Conservation (phyloP, 805 yeast species). For the Ogataea pini region DNA sequence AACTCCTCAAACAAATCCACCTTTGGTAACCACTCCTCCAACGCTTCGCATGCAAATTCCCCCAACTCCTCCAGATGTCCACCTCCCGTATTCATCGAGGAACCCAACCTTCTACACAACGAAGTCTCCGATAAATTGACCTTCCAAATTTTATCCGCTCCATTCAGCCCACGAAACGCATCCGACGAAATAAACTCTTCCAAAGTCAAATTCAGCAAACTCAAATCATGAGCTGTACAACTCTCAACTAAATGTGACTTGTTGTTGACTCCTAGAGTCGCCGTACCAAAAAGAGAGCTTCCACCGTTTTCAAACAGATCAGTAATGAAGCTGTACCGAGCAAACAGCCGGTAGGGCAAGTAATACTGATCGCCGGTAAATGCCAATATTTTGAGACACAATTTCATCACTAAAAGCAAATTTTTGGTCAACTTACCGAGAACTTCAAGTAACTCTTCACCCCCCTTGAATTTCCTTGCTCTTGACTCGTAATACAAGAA, state of each 20-base stretch:
- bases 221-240: slow-evolving; percentile 3
- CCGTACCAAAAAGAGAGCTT: slow-evolving; percentile 16
- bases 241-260: slow-evolving; percentile 13
- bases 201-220: slow-evolving; percentile 1
- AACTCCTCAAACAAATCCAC: slow-evolving; percentile 17
- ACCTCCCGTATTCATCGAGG: neutral
- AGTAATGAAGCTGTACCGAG: slow-evolving; percentile 12
- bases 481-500: slow-evolving; percentile 9
- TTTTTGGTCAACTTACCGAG: neutral
- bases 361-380: slow-evolving; percentile 25
- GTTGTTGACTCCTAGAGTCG: slow-evolving; percentile 3
- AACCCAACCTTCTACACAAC: neutral
- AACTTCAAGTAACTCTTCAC: neutral
- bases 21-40: slow-evolving; percentile 22
- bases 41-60: slow-evolving; percentile 10
- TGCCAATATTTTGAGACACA: slow-evolving; percentile 16
- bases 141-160: slow-evolving; percentile 4
- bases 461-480: neutral
- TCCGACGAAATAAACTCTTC: slow-evolving; percentile 4
- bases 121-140: slow-evolving; percentile 4
- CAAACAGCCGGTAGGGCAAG: slow-evolving; percentile 16
- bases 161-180: slow-evolving; percentile 1
- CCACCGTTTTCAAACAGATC: slow-evolving; percentile 23
- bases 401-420: slow-evolving; percentile 9
- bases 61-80: slow-evolving; percentile 9